Evolutionary conservation across 306 rosid species (phyloP).

Genomic region (Mucuna pruriens): DNA sequence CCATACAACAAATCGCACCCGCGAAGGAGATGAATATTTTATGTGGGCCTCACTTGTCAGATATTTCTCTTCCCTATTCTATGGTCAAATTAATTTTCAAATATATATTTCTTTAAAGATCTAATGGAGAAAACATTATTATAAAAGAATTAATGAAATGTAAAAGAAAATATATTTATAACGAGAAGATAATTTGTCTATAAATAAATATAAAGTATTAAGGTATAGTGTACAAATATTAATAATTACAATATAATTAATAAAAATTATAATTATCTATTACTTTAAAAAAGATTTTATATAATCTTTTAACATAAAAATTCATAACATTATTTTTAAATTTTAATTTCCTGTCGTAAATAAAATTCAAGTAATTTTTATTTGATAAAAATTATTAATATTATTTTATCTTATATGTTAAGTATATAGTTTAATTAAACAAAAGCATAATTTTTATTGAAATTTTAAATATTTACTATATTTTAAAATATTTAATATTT

Average conservation of each 20-base stretch:
- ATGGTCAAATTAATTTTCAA: not conserved
- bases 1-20: not conserved
- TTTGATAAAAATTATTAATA: too few species aligned
- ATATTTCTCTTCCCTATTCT: not conserved
- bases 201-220: not conserved
- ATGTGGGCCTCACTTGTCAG: not conserved
- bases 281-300: not conserved
- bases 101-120: too few species aligned
- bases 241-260: not conserved
- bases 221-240: not conserved
- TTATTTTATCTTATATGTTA: too few species aligned
- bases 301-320: not conserved
- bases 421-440: too few species aligned
- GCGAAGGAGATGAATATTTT: not conserved
- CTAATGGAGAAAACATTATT: not conserved
- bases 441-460: too few species aligned
- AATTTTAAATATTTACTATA: too few species aligned
- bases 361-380: too few species aligned
- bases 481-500: too few species aligned
- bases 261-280: not conserved
- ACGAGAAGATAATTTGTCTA: not conserved
- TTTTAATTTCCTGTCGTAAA: too few species aligned
- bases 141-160: not conserved
- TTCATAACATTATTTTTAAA: too few species aligned
- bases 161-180: not conserved